These are phyloP conservation scores for Candida krabiensis DNA, from an alignment of 805 yeast species.

Conservation along the genomic window DNA sequence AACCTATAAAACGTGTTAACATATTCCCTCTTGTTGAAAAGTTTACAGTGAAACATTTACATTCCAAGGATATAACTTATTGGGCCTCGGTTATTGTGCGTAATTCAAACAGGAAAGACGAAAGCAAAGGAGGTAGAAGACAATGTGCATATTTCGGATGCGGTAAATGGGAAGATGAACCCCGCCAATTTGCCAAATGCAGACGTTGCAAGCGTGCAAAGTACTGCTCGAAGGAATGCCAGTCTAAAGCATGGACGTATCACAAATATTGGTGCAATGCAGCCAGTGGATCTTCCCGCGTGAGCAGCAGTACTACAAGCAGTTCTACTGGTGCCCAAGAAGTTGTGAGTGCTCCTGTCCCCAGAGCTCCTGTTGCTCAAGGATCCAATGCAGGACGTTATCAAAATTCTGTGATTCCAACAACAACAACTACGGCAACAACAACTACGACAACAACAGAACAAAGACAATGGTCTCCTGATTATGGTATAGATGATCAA, in stretches of 20 bases:
- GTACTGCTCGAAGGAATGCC: constrained; percentile 92
- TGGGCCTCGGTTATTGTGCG: constrained; percentile 99
- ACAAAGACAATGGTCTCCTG: neutral
- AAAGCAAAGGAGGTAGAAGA: constrained; percentile 80
- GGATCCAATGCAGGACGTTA: too few species aligned
- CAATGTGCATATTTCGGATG: constrained; percentile 94
- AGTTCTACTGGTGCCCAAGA: constrained; percentile 7
- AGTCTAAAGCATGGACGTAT: constrained; percentile 85
- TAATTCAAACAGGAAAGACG: constrained; percentile 91
- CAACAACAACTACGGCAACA: neutral
- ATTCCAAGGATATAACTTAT: constrained; percentile 80
- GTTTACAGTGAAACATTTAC: constrained; percentile 66
- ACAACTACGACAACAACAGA: neutral
- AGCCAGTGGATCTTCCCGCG: constrained; percentile 17
- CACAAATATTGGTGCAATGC: constrained; percentile 91
- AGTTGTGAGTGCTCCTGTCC: neutral
- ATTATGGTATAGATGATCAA: neutral
- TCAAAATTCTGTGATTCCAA: neutral
- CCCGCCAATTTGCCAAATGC: constrained; percentile 93
- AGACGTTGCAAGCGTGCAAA: constrained; percentile 92
- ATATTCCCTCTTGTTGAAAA: constrained; percentile 90
- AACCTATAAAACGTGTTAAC: constrained; percentile 55
- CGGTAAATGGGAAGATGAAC: constrained; percentile 90
- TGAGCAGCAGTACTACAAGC: constrained; percentile 9
- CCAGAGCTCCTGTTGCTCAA: neutral